Evolutionary conservation across 2,329 filamentous ascomycete genomes (phyloP).

Genomic region (Macrophomina phaseolina): DNA sequence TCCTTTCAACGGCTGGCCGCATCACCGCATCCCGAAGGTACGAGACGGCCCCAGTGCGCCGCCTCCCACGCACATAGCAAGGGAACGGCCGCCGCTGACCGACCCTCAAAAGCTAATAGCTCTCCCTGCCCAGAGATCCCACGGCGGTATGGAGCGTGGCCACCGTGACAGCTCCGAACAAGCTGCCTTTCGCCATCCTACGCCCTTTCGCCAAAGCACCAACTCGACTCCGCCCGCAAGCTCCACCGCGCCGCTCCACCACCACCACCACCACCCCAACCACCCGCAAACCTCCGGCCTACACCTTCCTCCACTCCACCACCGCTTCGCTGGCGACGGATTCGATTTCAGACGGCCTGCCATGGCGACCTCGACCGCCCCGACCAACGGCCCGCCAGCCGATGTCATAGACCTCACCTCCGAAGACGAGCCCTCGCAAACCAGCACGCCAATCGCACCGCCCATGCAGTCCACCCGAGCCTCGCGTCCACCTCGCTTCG

Average conservation of each 20-base stretch:
- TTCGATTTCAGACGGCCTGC: constrained; percentile 60
- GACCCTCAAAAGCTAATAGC: constrained; percentile 20
- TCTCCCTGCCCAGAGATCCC: constrained; percentile 38
- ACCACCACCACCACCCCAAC: constrained; percentile 5
- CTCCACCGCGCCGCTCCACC: constrained; percentile 20
- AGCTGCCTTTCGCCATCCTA: constrained; percentile 29
- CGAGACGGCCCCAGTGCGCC: constrained; percentile 1
- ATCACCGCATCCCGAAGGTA: constrained; percentile 33
- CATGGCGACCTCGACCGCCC: constrained; percentile 34
- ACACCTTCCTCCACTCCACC: constrained; percentile 33
- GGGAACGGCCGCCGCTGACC: neutral
- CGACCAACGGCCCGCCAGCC: constrained; percentile 5
- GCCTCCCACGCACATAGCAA: neutral
- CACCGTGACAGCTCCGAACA: constrained; percentile 38
- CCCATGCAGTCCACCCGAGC: constrained; percentile 35
- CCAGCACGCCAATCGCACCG: constrained; percentile 28
- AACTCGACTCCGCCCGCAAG: constrained; percentile 24
- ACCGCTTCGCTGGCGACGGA: constrained; percentile 56
- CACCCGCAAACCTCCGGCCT: constrained; percentile 32
- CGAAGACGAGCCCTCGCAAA: constrained; percentile 40
- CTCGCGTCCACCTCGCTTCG: constrained; percentile 48
- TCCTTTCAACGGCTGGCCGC: constrained; percentile 24
- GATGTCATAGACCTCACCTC: constrained; percentile 47
- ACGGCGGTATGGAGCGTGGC: constrained; percentile 42
- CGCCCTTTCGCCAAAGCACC: constrained; percentile 31